Base-by-base conservation (phyloP, 1,139 yeast genomes). In the Diutina mesorugosa region DNA sequence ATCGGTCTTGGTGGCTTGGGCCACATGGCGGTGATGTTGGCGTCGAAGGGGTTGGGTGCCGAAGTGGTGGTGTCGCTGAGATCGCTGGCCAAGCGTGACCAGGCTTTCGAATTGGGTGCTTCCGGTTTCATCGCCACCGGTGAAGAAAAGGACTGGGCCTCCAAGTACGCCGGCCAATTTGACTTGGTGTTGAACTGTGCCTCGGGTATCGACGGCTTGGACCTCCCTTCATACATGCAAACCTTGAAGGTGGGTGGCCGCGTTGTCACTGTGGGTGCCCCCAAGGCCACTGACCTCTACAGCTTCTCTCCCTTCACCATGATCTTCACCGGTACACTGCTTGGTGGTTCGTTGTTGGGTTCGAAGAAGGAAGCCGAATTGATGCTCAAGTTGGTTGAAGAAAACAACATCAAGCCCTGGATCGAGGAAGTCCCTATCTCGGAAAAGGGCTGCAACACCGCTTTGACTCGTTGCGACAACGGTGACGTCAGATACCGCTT, bases 121-220 rank as follows among this genome's bases (percentile, higher is more conserved):
- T 12, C 16, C 9, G 55, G 30, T 9, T 53, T 45, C 45, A 28
- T 52, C 21, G 55, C 55, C 26, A 52, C 55, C 16, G 45, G 26
- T 5, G 55, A 52, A 21, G 26, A 45, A 10, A 9, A 28, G 41
- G 45, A 53, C 29, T 53, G 50, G 55, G 47, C 14, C 10, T 18
- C 14, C 12, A 32, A 28, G n/a, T 46, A 14, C 30, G 16, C 12
- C 6, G 50, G 47, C 10, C 35, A 53, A 29, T 45, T 53, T 14
- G 50, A 45, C 38, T 21, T 53, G 38, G n/a, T 46, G 26, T n/a
- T 53, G 28, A 46, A 53, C 47, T 53, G 50, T 45, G 50, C 55
- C 14, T 29, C 60, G 6, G 57, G 58, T 47, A 59, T 59, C 52
- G 57, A 60, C 50, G 56, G 58, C 4, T 56, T 60, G 53, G 12